A percentile compares a stretch with the other conserved stretches of the same genome.
phyloP scores from a whole-genome alignment of 495 filamentous ascomycete species.

The Tuber borchii region DNA sequence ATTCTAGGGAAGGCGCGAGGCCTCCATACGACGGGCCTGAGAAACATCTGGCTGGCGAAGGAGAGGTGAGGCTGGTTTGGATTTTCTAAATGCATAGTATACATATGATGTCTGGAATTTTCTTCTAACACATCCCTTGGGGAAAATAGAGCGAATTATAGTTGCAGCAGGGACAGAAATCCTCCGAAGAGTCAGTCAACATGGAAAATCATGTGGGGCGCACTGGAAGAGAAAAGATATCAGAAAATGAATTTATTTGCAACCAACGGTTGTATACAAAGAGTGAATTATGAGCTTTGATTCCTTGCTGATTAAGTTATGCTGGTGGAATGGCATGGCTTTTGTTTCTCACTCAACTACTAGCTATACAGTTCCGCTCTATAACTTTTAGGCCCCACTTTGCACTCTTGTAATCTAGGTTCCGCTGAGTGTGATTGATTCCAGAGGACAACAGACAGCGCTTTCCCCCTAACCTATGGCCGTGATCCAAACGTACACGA shows the following conservation, averaged over 20 bases:
- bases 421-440: background rate
- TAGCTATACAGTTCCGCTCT: background rate
- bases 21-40: background rate
- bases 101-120: background rate
- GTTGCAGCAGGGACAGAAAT: slow-evolving; percentile 1
- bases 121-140: background rate
- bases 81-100: background rate
- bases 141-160: background rate
- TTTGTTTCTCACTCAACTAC: background rate
- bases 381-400: background rate
- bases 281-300: background rate
- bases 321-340: background rate
- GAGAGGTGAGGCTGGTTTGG: background rate
- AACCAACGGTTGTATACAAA: slow-evolving; percentile 8
- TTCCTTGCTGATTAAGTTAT: background rate
- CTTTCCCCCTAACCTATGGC: background rate
- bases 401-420: background rate
- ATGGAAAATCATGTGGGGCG: slow-evolving; percentile 15
- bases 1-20: background rate
- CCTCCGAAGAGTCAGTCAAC: slow-evolving; percentile 6
- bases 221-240: background rate
- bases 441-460: background rate
- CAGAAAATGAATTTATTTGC: slow-evolving; percentile 20
- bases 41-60: background rate
- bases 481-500: background rate